Conservation (phyloP, 768 basidiomycete species). For the Leccinum longicurvipes region DNA sequence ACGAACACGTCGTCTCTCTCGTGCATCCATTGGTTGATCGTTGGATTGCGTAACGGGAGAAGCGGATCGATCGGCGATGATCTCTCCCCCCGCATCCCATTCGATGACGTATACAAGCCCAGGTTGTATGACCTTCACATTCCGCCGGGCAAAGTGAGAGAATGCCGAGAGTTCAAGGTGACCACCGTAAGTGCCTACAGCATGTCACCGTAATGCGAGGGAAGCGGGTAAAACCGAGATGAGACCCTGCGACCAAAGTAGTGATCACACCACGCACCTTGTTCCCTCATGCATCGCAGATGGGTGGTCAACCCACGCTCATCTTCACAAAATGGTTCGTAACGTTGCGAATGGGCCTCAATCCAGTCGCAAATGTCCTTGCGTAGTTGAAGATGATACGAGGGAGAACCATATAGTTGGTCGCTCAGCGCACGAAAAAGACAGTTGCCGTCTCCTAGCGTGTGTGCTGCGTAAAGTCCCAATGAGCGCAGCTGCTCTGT, state of each 20-base stretch:
- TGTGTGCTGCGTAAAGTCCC: constrained; percentile 84
- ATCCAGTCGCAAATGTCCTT: constrained; percentile 84
- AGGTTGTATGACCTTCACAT: constrained; percentile 92
- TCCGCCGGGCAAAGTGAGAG: constrained; percentile 69
- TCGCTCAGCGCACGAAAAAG: constrained; percentile 89
- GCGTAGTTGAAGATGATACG: constrained; percentile 65
- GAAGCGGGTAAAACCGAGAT: constrained; percentile 9
- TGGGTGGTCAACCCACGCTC: constrained; percentile 75
- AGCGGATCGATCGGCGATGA: constrained; percentile 25
- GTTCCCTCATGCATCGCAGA: constrained; percentile 73
- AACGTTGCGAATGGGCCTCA: constrained; percentile 60
- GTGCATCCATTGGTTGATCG: constrained; percentile 30
- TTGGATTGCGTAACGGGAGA: constrained; percentile 27
- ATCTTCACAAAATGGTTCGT: constrained; percentile 85
- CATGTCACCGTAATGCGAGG: constrained; percentile 12
- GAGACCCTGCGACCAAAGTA: not conserved
- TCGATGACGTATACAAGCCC: constrained; percentile 89
- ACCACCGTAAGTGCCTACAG: constrained; percentile 80
- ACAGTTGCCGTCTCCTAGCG: constrained; percentile 89
- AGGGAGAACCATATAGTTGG: constrained; percentile 76
- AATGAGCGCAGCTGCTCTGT: constrained; percentile 69
- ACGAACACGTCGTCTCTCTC: constrained; percentile 43
- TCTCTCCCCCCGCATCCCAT: constrained; percentile 62
- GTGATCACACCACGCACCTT: constrained; percentile 43
- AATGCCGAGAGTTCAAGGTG: constrained; percentile 94